Percentiles rank a stretch among this genome's conserved stretches.
phyloP scores from a whole-genome alignment of 345 rosid genomes.

The Ricinus communis region DNA sequence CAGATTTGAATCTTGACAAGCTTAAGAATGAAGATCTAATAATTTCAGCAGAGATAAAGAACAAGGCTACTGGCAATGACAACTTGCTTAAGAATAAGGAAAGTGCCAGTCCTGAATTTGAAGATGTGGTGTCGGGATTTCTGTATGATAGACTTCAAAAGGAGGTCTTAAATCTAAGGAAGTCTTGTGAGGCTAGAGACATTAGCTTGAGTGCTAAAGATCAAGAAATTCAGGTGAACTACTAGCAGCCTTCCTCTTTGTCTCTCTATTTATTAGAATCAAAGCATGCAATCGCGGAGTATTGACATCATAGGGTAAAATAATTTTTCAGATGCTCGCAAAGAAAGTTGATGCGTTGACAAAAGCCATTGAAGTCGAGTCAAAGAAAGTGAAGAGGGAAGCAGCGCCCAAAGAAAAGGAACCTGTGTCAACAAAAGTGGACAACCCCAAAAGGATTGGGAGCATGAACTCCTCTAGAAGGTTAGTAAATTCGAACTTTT shows the following conservation, averaged over 20 bases:
- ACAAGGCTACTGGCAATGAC: conserved; percentile 27
- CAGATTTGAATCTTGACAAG: conserved; percentile 16
- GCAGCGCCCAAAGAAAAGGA: conserved; percentile 69
- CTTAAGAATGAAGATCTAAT: conserved; percentile 23
- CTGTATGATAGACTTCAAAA: conserved; percentile 86
- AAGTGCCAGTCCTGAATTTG: conserved; percentile 18
- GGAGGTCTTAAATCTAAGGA: conserved; percentile 72
- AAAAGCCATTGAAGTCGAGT: conserved; percentile 73
- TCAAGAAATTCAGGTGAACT: conserved; percentile 72
- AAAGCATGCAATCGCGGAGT: conserved; percentile 6
- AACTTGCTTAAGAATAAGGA: conserved; percentile 34
- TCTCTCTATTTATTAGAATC: not conserved
- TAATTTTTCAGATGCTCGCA: conserved; percentile 56
- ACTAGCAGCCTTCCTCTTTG: not conserved
- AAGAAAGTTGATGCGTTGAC: conserved; percentile 80
- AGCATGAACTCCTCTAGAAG: conserved; percentile 33
- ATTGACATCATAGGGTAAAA: not conserved
- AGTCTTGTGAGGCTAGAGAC: conserved; percentile 62
- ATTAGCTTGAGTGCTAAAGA: conserved; percentile 54
- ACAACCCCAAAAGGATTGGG: conserved; percentile 34
- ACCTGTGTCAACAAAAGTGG: conserved; percentile 30
- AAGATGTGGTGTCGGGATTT: conserved; percentile 80
- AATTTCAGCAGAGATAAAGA: conserved; percentile 21
- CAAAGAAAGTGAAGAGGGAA: conserved; percentile 77
- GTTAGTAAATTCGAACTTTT: no score